Conservation (phyloP, 495 filamentous ascomycete genomes). For the Podospora bellae-mahoneyi region DNA sequence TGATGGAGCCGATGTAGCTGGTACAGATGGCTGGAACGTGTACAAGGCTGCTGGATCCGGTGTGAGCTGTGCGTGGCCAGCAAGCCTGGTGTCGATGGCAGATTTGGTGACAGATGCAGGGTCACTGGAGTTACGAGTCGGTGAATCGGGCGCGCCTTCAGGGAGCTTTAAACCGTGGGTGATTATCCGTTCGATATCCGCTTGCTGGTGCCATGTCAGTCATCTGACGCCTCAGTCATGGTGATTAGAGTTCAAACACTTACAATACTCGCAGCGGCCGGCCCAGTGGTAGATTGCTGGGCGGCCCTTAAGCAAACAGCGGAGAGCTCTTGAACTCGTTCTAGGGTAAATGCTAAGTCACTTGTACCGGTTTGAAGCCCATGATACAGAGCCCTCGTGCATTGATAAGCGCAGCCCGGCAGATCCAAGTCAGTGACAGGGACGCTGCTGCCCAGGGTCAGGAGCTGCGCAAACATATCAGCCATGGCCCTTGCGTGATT, state of each 20-base stretch:
- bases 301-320: conserved; percentile 31
- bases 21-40: conserved; percentile 6
- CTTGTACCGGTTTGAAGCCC: conserved; percentile 26
- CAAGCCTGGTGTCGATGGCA: not conserved
- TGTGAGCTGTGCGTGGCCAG: not conserved
- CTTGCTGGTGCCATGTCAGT: conserved; percentile 33
- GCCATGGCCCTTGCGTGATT: conserved; percentile 48
- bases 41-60: not conserved
- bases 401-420: conserved; percentile 48
- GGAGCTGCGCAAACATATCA: conserved; percentile 44
- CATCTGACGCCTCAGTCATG: not conserved
- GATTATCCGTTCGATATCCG: conserved; percentile 46
- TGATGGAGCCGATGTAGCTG: not conserved
- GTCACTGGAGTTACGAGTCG: conserved; percentile 10
- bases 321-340: conserved; percentile 30
- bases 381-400: conserved; percentile 41
- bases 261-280: conserved; percentile 42
- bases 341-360: conserved; percentile 27
- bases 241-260: conserved; percentile 20
- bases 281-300: conserved; percentile 26
- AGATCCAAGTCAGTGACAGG: conserved; percentile 48
- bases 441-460: conserved; percentile 38
- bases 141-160: conserved; percentile 10
- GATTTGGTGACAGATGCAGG: not conserved
- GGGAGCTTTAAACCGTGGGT: conserved; percentile 31